Base-by-base conservation (phyloP, 345 rosid species). In the Dipteronia sinensis region DNA sequence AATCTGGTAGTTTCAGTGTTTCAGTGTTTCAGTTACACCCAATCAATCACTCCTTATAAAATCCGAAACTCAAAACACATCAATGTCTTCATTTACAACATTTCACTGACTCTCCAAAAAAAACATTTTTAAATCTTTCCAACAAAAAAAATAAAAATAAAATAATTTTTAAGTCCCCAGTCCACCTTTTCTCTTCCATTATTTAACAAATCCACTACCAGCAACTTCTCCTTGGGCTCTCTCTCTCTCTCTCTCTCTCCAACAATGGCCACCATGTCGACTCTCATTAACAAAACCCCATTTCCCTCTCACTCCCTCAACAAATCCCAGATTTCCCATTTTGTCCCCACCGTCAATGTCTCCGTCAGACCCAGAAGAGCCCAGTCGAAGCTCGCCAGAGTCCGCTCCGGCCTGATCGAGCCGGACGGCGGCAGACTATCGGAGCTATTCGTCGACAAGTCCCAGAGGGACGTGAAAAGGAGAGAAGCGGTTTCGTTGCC, bases 381-480 rank as follows among this genome's bases (percentile, higher is more conserved):
- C 20, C 64, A 73, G 5, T 79, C 67, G 22, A 79, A 82, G 51
- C 71, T 76, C 0, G 38, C 6, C 69, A 63, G 75, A 1, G 49
- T 86, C 55, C 84, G 87, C 17, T 82, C 94, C 13, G 90, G 83
- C 5, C 77, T 96, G 84, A 96, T 96, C 82, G 85, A 92, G 17
- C 98, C 99, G 1, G 99, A 96, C 76, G 98, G 98, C 0, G 98
- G 99, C 7, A 87, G 80, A 77, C 97, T 96, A 0, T 91, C 89
- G 62, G 90, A 94, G 72, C 93, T 96, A 3, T 67, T 88, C 17
- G 97, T 91, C 51, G 88, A 76, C 19, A 90, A 91, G 82, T 78
- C 97, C 0, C 74, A 81, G 56, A 85, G 82, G 79, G 85, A 90
- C 15, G 79, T 78, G 74, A 90, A 89, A 85, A 80, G 83, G 80